These are phyloP conservation scores for Dictyostelium intermedium DNA, from an alignment of 78 protist genomes.

Conservation along the genomic window DNA sequence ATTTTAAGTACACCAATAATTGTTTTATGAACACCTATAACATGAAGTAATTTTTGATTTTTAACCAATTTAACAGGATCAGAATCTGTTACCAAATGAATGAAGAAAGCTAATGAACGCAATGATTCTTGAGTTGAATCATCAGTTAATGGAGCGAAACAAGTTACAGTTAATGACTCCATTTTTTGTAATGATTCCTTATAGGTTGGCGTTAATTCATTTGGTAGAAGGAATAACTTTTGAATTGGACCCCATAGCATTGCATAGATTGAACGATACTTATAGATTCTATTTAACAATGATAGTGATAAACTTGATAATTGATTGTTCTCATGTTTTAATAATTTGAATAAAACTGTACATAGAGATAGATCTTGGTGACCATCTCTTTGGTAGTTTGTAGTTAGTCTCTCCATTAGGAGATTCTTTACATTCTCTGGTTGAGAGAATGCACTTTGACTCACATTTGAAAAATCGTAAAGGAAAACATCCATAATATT, in stretches of 20 bases:
- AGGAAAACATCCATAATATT: constrained; percentile 41
- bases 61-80: constrained; percentile 12
- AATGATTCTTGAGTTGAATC: constrained; percentile 39
- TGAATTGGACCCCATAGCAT: constrained; percentile 22
- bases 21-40: constrained; percentile 25
- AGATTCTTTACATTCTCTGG: not conserved
- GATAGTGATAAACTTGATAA: constrained; percentile 20
- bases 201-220: constrained; percentile 1
- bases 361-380: not conserved
- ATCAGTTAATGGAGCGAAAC: constrained; percentile 35
- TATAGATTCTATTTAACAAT: constrained; percentile 24
- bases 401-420: not conserved
- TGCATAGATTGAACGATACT: constrained; percentile 41
- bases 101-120: constrained; percentile 16
- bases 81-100: constrained; percentile 2
- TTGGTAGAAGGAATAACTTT: constrained; percentile 18
- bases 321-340: constrained; percentile 68
- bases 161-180: constrained; percentile 28
- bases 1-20: constrained; percentile 47
- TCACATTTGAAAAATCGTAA: not conserved
- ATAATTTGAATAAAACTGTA: not conserved
- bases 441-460: not conserved
- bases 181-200: constrained; percentile 20
- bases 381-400: not conserved
- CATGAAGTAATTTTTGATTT: constrained; percentile 31